Evolutionary conservation across 2,329 filamentous ascomycete genomes (phyloP).

Genomic region (Gaeumannomyces tritici): DNA sequence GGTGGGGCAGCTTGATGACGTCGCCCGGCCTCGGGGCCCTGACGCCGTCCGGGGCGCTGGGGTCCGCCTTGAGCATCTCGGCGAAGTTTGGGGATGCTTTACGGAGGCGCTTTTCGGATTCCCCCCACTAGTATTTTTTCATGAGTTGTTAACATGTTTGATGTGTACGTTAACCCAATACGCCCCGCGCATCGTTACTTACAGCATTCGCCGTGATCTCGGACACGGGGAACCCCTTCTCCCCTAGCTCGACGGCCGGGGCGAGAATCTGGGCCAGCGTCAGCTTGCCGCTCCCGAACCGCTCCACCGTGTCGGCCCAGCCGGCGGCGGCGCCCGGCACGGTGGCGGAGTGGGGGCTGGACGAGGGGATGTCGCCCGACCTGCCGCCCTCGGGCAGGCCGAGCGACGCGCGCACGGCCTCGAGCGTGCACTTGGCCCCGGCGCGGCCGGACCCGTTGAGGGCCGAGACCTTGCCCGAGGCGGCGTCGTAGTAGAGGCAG

Average conservation of each 20-base stretch:
- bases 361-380: conserved; percentile 51
- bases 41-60: conserved; percentile 53
- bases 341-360: conserved; percentile 69
- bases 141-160: too few species aligned
- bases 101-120: conserved; percentile 52
- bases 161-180: too few species aligned
- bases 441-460: conserved; percentile 89
- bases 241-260: conserved; percentile 75
- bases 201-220: conserved; percentile 63
- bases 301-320: conserved; percentile 82
- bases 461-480: conserved; percentile 68
- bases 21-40: conserved; percentile 71
- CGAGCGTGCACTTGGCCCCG: conserved; percentile 57
- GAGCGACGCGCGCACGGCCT: conserved; percentile 59
- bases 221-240: conserved; percentile 79
- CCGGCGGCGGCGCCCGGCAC: conserved; percentile 52
- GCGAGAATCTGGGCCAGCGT: conserved; percentile 63
- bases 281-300: conserved; percentile 77
- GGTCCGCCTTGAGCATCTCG: conserved; percentile 30
- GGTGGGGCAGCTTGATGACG: conserved; percentile 70
- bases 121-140: conserved; percentile 52
- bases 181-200: too few species aligned
- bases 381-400: conserved; percentile 39
- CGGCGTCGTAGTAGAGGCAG: conserved; percentile 78
- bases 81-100: conserved; percentile 67